These are phyloP conservation scores for Rhizopogon vesiculosus DNA, from an alignment of 768 basidiomycete species.

Conservation along the genomic window DNA sequence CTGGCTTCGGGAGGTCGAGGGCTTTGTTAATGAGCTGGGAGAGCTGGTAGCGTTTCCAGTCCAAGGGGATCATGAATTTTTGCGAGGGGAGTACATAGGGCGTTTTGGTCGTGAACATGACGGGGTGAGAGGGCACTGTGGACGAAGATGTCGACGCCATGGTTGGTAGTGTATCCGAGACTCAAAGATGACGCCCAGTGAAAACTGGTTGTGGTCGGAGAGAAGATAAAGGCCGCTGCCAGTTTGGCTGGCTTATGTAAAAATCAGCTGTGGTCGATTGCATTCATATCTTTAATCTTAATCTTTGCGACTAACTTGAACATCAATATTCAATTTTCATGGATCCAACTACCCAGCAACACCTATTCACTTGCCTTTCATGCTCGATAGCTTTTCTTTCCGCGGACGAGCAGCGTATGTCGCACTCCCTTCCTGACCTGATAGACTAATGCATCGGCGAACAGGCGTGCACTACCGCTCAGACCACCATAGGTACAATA, in stretches of 20 bases:
- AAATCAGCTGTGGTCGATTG: too few relatives aligned
- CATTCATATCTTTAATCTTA: background rate
- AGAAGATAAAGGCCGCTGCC: too few relatives aligned
- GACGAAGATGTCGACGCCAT: background rate
- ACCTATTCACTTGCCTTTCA: constrained; percentile 82
- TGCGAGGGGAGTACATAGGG: constrained; percentile 75
- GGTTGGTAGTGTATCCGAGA: too few relatives aligned
- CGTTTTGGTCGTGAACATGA: constrained; percentile 70
- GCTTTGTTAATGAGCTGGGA: constrained; percentile 97
- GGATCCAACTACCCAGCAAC: constrained; percentile 8
- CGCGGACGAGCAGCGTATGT: constrained; percentile 79
- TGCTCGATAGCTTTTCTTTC: constrained; percentile 85
- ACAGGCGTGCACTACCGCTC: constrained; percentile 85
- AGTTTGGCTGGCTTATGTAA: too few relatives aligned
- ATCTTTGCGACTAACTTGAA: too few relatives aligned
- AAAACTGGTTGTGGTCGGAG: too few relatives aligned
- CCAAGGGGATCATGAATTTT: constrained; percentile 87
- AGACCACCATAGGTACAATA: constrained; percentile 96
- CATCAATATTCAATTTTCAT: background rate
- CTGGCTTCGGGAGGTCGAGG: constrained; percentile 60
- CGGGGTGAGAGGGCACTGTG: constrained; percentile 41
- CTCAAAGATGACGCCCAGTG: too few relatives aligned
- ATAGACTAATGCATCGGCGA: constrained; percentile 1
- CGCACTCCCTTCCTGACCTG: background rate
- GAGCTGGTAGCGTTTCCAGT: constrained; percentile 94